These are phyloP conservation scores for Sicyos edulis DNA, from an alignment of 306 rosid species.

Conservation along the genomic window DNA sequence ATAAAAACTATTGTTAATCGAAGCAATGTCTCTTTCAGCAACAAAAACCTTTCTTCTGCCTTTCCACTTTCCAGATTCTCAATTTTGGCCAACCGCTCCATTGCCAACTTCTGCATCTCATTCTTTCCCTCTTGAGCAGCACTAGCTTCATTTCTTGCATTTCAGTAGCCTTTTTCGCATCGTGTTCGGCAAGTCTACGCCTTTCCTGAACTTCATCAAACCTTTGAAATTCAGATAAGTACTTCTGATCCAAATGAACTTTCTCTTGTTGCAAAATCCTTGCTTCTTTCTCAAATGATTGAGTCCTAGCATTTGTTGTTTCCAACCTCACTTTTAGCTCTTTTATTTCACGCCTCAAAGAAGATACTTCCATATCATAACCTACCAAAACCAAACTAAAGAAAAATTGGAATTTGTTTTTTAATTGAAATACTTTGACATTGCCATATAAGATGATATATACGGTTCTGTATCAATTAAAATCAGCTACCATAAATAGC, in stretches of 20 bases:
- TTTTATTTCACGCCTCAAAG: too few relatives aligned
- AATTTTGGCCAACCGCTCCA: constrained; percentile 41
- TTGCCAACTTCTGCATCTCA: constrained; percentile 83
- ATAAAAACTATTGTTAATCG: too few relatives aligned
- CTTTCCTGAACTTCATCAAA: constrained; percentile 72
- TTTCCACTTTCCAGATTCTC: too few relatives aligned
- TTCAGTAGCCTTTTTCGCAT: constrained; percentile 62
- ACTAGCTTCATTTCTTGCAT: constrained; percentile 60
- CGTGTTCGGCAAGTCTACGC: constrained; percentile 66
- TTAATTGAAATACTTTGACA: not conserved
- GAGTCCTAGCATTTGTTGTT: too few relatives aligned
- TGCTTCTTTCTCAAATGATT: constrained; percentile 46
- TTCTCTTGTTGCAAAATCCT: constrained; percentile 67
- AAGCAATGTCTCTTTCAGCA: too few relatives aligned
- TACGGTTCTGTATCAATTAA: not conserved
- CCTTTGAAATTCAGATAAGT: constrained; percentile 62
- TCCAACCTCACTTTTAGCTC: too few relatives aligned
- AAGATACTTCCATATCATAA: too few relatives aligned
- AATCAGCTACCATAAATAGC: too few relatives aligned
- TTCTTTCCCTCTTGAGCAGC: constrained; percentile 62
- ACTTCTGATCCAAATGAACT: constrained; percentile 61
- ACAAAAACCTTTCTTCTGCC: too few relatives aligned
- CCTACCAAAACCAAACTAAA: not conserved
- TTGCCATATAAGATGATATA: not conserved
- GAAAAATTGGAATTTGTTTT: not conserved